phyloP scores from a whole-genome alignment of 2,329 filamentous ascomycete species.

The Iodosphaeria phyllophila region DNA sequence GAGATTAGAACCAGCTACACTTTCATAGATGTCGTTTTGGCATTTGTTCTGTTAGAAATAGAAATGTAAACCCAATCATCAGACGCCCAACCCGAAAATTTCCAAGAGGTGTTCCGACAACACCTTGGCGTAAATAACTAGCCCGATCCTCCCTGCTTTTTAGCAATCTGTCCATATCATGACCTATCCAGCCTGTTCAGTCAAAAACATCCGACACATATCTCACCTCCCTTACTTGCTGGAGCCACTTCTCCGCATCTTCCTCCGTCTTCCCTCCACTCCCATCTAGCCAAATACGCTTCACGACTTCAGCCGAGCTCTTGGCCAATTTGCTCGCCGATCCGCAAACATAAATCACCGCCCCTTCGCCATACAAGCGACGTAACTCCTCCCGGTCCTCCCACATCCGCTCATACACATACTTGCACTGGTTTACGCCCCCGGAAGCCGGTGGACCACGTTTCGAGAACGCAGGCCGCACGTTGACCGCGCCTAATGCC shows the following conservation, averaged over 20 bases:
- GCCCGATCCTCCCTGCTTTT: not conserved
- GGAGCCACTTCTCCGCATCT: constrained; percentile 6
- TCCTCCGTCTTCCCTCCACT: constrained; percentile 5
- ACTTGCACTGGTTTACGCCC: constrained; percentile 11
- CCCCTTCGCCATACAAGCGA: constrained; percentile 7
- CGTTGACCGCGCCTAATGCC: constrained; percentile 26
- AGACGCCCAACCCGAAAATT: too few relatives aligned
- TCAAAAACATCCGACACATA: constrained; percentile 19
- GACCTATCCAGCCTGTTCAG: too few relatives aligned
- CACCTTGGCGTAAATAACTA: too few relatives aligned
- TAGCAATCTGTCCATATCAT: too few relatives aligned
- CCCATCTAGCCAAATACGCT: constrained; percentile 4
- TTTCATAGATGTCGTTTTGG: too few relatives aligned
- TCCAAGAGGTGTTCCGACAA: too few relatives aligned
- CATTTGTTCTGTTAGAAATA: too few relatives aligned
- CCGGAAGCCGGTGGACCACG: constrained; percentile 16
- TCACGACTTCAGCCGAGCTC: constrained; percentile 12
- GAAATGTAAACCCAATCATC: too few relatives aligned
- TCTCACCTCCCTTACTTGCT: constrained; percentile 10
- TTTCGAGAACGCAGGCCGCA: constrained; percentile 30
- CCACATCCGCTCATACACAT: constrained; percentile 9
- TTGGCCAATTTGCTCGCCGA: constrained; percentile 16
- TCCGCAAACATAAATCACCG: constrained; percentile 38
- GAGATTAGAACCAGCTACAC: too few relatives aligned
- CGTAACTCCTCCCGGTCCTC: constrained; percentile 5